Evolutionary conservation across 1,284 basidiomycete species (phyloP), one percentile per base, ranked within the genome.

Genomic region (Kalmanozyma brasiliensis): DNA sequence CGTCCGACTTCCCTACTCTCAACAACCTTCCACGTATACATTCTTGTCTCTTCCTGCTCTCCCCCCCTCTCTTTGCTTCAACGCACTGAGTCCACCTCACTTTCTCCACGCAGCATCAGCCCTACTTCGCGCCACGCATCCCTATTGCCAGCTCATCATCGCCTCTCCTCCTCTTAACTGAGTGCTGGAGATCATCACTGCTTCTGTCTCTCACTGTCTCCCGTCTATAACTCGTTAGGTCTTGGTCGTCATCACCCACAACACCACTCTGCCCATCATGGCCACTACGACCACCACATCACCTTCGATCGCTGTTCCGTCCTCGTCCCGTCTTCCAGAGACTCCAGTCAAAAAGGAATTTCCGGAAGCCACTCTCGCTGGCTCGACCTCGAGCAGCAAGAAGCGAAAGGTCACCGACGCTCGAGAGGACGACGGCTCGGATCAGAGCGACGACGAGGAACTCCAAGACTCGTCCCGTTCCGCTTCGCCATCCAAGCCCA

Each of bases 111-210:
- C 44, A 35, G 20, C 43, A 22, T 29, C 32, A 34, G 32, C 43
- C 11, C 26, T 29, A 29, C 6, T 29, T 11, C 20, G 29, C 20
- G 30, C 19, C 4, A 14, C 23, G 23, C 38, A 45, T 22, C 38
- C 34, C 14, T 41, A 20, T 17, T 10, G 29, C 36, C n/a, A 9
- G n/a, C 16, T 36, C 38, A n/a, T 9, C 45, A n/a, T 41, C 38
- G 4, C 49, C 17, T 43, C 52, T 68, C 59, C 55, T 69, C 66
- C 60, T 57, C 66, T 63, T 69, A 41, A 51, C 59, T 68, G 65
- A 61, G 59, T 42, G 59, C 23, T 68, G 59, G 59, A 63, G 59
- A 41, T 23, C 38, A 34, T 55, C 32, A 2, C 22, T 34, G 17
- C 42, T 40, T 24, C 17, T 17, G n/a, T 48, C 24, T 23, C 26